Evolutionary conservation across 2,329 filamentous ascomycete genomes (phyloP), one percentile per base, ranked within the genome.

Genomic region (Colletotrichum salicis): DNA sequence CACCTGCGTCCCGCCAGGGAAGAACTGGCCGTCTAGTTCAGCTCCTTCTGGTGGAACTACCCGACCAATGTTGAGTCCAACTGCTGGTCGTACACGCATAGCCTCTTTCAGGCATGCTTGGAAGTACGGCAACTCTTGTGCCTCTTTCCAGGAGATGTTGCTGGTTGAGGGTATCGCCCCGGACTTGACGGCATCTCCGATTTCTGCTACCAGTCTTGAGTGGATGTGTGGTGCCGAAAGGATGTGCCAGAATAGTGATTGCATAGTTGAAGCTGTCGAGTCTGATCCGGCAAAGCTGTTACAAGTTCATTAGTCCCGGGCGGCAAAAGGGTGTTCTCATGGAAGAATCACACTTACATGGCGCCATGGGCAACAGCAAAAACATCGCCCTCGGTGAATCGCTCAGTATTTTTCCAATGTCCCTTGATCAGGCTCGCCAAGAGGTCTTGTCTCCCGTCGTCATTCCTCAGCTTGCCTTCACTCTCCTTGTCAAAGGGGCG

Each of bases 261-360:
- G 86, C 86, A 89, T 88, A 0, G 86, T 88, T 8, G 86, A 88
- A 12, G 89, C 88, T 0, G 89, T 90, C 0, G 88, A 89, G 79
- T 91, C 89, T 24, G 89, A 89, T 31, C 89, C 89, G 19, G 88
- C 88, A 76, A 90, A 88, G 71, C 86, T 88, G 64, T 24, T 8
- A 1, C 4, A 5, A 12, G 4, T n/a, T 27, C 11, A 52, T 54
- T 6, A 67, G 51, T 19, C 59, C 24, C 5, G 6, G 33, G n/a
- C 19, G 6, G 33, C 12, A 12, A 52, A 27, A 7, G n/a, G 13
- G 12, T 10, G 19, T 3, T 29, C 19, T 24, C n/a, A 59, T 5
- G 15, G 5, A 31, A n/a, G 12, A 13, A 33, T 22, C 31, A 31
- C 13, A 79, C 85, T 81, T 74, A 87, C 86, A 88, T 89, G 1